These are phyloP conservation scores for Coniochaeta hoffmannii DNA, from an alignment of 2,329 filamentous ascomycete genomes.

Conservation along the genomic window DNA sequence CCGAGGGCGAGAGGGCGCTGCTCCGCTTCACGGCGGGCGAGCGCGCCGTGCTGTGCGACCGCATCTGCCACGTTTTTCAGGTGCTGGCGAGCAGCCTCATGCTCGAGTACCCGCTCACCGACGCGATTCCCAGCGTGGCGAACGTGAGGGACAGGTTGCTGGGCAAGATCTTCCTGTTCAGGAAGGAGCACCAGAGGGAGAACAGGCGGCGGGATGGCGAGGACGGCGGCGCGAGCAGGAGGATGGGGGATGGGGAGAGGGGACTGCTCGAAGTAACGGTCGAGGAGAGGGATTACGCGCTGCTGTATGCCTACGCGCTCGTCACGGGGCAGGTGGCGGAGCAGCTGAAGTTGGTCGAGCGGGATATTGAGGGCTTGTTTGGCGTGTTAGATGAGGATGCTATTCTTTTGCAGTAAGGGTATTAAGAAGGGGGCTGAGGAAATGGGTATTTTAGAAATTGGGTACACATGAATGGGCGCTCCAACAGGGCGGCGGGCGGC, in stretches of 20 bases:
- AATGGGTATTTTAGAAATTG: too few relatives aligned
- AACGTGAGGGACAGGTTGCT: slow-evolving; percentile 75
- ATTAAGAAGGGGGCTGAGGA: too few relatives aligned
- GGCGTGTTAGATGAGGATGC: slow-evolving; percentile 55
- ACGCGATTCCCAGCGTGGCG: slow-evolving; percentile 77
- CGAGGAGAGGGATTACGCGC: slow-evolving; percentile 76
- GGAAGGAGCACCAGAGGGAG: slow-evolving; percentile 45
- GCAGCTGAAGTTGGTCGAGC: slow-evolving; percentile 53
- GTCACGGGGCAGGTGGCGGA: slow-evolving; percentile 61
- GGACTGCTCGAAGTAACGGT: slow-evolving; percentile 28
- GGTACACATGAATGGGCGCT: too few relatives aligned
- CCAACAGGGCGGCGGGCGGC: too few relatives aligned
- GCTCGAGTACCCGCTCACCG: slow-evolving; percentile 86
- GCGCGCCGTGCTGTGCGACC: slow-evolving; percentile 70
- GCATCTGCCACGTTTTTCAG: slow-evolving; percentile 80
- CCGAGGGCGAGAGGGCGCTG: slow-evolving; percentile 73
- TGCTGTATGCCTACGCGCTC: slow-evolving; percentile 83
- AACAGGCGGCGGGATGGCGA: slow-evolving; percentile 23
- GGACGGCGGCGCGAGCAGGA: slow-evolving; percentile 4
- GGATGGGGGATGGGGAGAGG: slow-evolving; percentile 12
- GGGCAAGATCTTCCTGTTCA: slow-evolving; percentile 80
- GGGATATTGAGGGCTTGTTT: slow-evolving; percentile 55
- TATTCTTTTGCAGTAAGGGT: slow-evolving; percentile 49
- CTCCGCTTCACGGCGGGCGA: slow-evolving; percentile 74
- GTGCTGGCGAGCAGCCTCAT: slow-evolving; percentile 91